These are phyloP conservation scores for Globisporangium nodosum DNA, from an alignment of 352 stramenopile genomes.

Conservation along the genomic window DNA sequence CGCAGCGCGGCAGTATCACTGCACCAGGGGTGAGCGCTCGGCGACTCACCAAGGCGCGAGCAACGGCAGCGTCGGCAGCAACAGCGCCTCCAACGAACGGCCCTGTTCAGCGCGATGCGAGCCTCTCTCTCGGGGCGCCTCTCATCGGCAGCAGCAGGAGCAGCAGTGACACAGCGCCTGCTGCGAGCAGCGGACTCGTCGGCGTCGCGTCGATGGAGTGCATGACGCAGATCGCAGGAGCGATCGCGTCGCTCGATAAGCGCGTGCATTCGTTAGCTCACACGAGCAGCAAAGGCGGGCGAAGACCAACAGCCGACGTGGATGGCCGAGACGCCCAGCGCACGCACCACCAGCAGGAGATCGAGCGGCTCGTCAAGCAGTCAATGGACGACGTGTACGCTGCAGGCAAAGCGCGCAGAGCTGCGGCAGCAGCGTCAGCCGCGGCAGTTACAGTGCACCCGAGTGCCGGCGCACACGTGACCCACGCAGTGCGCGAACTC, in stretches of 20 bases:
- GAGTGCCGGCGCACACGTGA: conserved; percentile 43
- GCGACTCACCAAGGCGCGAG: background rate
- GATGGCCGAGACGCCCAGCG: background rate
- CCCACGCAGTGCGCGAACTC: conserved; percentile 49
- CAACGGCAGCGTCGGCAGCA: background rate
- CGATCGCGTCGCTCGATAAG: conserved; percentile 21
- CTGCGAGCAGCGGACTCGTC: background rate
- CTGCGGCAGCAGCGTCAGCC: background rate
- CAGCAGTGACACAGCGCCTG: background rate
- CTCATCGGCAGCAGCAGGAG: background rate
- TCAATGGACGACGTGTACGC: conserved; percentile 41
- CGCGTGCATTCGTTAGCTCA: conserved; percentile 15
- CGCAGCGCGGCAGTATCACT: conserved; percentile 1
- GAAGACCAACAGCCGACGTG: background rate
- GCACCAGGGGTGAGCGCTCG: background rate
- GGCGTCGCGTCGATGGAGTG: conserved; percentile 7
- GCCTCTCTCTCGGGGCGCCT: background rate
- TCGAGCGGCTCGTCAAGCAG: conserved; percentile 46
- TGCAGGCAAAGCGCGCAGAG: conserved; percentile 4
- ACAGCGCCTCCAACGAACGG: background rate
- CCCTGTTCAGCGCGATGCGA: background rate
- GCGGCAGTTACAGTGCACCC: conserved; percentile 16
- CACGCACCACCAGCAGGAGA: conserved; percentile 27
- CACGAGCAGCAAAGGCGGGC: background rate
- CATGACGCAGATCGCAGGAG: conserved; percentile 19